Conservation (phyloP, 352 stramenopile species). For the Globisporangium ultimum region DNA sequence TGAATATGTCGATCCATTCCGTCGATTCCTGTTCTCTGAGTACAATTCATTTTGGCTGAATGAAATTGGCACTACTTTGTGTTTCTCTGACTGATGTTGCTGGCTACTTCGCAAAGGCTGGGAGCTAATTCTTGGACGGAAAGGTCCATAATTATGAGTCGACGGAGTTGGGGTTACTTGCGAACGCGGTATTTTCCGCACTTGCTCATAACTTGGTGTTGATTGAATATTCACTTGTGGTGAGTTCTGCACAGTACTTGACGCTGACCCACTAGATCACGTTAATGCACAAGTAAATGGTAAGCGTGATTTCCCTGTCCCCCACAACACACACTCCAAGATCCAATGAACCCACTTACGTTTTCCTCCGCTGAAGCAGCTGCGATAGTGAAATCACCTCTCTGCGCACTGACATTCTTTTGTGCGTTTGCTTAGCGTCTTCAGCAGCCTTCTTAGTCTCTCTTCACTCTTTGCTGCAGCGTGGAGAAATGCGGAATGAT, state of each 20-base stretch:
- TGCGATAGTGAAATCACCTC: slow-evolving; percentile 75
- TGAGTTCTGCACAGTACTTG: not conserved
- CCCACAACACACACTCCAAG: not conserved
- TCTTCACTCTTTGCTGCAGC: not conserved
- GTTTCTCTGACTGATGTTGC: not conserved
- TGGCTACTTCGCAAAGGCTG: slow-evolving; percentile 5
- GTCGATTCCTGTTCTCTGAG: not conserved
- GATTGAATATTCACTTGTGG: not conserved
- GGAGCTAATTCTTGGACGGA: slow-evolving; percentile 8
- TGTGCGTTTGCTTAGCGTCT: not conserved
- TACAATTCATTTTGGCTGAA: slow-evolving; percentile 8
- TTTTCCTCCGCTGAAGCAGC: slow-evolving; percentile 56
- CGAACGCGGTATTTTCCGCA: not conserved
- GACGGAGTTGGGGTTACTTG: slow-evolving; percentile 6
- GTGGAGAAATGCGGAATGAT: slow-evolving; percentile 7
- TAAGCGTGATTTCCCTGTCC: not conserved
- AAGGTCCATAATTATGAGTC: slow-evolving; percentile 9
- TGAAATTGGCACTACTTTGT: not conserved
- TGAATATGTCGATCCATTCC: not conserved
- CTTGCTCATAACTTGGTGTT: not conserved
- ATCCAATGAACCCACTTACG: slow-evolving; percentile 11
- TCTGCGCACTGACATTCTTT: slow-evolving; percentile 52
- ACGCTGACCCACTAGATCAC: not conserved
- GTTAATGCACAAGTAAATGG: not conserved
- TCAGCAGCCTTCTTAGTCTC: not conserved